Conservation (phyloP, 2,329 filamentous ascomycete genomes). For the Elsinoe necatrix region DNA sequence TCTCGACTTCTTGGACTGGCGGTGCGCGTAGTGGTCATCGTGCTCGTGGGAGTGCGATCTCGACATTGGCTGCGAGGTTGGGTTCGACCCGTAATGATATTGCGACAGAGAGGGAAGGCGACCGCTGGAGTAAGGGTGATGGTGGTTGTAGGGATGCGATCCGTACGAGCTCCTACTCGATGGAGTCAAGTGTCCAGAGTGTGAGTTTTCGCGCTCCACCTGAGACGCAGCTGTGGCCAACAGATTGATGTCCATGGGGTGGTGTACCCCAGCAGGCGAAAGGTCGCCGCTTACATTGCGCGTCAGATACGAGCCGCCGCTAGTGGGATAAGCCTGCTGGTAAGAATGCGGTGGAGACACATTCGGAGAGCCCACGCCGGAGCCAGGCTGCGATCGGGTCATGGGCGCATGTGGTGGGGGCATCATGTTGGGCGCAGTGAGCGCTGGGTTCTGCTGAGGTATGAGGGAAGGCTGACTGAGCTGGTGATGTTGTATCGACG, state of each 20-base stretch:
- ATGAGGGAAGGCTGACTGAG: slow-evolving; percentile 77
- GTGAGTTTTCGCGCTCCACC: slow-evolving; percentile 54
- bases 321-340: slow-evolving; percentile 48
- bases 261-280: slow-evolving; percentile 41
- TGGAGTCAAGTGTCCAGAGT: slow-evolving; percentile 32
- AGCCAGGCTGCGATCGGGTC: slow-evolving; percentile 80
- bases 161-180: slow-evolving; percentile 23
- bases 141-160: slow-evolving; percentile 34
- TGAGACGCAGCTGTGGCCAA: slow-evolving; percentile 61
- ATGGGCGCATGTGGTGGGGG: slow-evolving; percentile 67
- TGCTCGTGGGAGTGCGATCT: slow-evolving; percentile 77
- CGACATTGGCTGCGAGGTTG: slow-evolving; percentile 68
- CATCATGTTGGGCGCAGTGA: slow-evolving; percentile 52
- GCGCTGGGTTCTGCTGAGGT: slow-evolving; percentile 46
- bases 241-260: slow-evolving; percentile 56
- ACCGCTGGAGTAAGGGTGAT: slow-evolving; percentile 46
- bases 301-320: slow-evolving; percentile 49
- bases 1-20: slow-evolving; percentile 76
- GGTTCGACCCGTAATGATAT: slow-evolving; percentile 52
- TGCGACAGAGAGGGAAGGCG: slow-evolving; percentile 69
- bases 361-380: slow-evolving; percentile 83
- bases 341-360: slow-evolving; percentile 91
- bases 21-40: slow-evolving; percentile 68
- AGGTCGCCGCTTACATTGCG: slow-evolving; percentile 44
- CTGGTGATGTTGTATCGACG: slow-evolving; percentile 30